phyloP scores from a whole-genome alignment of 345 rosid genomes.

The Schrenkiella parvula region DNA sequence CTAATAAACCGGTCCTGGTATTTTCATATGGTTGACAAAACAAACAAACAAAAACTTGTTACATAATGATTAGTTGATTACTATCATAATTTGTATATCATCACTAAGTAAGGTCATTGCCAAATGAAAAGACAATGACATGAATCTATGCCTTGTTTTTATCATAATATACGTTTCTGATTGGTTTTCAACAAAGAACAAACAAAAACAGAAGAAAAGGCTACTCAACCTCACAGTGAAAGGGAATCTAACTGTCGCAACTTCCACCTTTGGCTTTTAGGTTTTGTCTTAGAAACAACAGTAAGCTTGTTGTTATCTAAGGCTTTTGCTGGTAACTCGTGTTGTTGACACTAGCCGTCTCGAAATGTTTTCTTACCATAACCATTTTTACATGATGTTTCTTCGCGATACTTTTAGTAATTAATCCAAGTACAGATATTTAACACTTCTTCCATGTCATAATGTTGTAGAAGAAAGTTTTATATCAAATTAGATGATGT shows the following conservation, averaged over 20 bases:
- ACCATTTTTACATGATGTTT: background rate
- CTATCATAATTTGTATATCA: background rate
- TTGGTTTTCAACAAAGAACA: conserved; percentile 13
- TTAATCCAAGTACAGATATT: background rate
- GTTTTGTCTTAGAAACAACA: conserved; percentile 1
- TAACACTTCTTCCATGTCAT: no score
- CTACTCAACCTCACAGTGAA: conserved; percentile 17
- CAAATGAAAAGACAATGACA: conserved; percentile 5
- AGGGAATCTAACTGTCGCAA: conserved; percentile 22
- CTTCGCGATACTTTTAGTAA: background rate
- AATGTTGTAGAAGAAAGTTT: no score
- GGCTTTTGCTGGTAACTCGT: background rate
- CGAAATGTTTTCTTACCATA: background rate
- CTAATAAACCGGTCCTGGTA: background rate
- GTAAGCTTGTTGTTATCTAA: background rate
- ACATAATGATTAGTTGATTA: background rate
- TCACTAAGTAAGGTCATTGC: background rate
- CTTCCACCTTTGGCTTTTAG: conserved; percentile 24
- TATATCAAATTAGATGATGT: no score
- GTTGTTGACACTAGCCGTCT: background rate
- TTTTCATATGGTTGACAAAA: background rate
- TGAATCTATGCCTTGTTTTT: conserved; percentile 1
- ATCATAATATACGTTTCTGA: background rate
- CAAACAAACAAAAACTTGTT: background rate
- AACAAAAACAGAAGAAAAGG: conserved; percentile 15